Evolutionary conservation across 345 rosid species (phyloP).

Genomic region (Aethionema arabicum): DNA sequence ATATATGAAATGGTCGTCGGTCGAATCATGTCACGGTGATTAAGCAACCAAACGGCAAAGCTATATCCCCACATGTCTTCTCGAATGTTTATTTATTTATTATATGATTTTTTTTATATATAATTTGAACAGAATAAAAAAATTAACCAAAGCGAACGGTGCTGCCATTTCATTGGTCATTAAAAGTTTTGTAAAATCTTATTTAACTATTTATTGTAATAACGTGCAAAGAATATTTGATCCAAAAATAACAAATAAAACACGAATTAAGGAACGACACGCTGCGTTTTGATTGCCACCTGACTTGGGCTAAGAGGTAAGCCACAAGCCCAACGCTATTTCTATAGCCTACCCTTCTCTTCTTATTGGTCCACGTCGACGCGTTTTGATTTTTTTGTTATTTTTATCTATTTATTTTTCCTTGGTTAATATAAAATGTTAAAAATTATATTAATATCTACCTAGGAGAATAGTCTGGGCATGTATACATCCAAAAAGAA

Average conservation of each 20-base stretch:
- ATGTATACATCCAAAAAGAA: too few relatives aligned
- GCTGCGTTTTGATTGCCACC: slow-evolving; percentile 10
- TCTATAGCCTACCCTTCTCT: slow-evolving; percentile 28
- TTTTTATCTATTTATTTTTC: slow-evolving; percentile 3
- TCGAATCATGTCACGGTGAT: slow-evolving; percentile 17
- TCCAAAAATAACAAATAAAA: background rate
- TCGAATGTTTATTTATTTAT: slow-evolving; percentile 12
- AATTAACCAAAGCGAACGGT: background rate
- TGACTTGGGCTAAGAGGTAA: slow-evolving; percentile 33
- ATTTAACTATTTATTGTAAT: background rate
- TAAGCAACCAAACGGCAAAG: slow-evolving; percentile 27
- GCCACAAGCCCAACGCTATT: slow-evolving; percentile 35
- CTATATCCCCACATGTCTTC: slow-evolving; percentile 35
- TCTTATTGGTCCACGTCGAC: slow-evolving; percentile 31
- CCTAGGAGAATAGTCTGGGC: too few relatives aligned
- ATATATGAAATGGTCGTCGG: slow-evolving; percentile 25
- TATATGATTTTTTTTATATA: background rate
- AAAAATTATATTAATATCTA: too few relatives aligned
- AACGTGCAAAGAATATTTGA: slow-evolving; percentile 7
- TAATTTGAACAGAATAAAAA: background rate
- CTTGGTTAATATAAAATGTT: slow-evolving; percentile 11
- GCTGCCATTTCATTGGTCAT: background rate
- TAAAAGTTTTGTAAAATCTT: background rate
- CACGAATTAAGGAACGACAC: slow-evolving; percentile 26
- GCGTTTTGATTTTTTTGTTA: slow-evolving; percentile 16